phyloP scores from a whole-genome alignment of 192 early-diverging fungal genomes.

The Lobosporangium transversale region DNA sequence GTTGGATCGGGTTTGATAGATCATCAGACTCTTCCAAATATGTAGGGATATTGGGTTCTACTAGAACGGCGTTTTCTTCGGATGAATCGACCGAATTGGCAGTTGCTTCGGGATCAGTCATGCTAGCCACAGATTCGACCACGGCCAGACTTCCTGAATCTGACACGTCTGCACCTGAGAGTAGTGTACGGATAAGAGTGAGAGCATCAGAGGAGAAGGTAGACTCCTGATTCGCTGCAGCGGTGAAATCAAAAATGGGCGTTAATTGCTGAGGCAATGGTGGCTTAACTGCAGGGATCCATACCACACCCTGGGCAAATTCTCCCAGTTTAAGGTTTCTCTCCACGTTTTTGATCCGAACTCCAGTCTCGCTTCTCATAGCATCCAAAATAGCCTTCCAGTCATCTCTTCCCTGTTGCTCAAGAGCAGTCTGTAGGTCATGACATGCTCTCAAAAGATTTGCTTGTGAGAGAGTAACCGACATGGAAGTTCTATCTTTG shows the following conservation, averaged over 20 bases:
- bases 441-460: conserved; percentile 35
- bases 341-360: conserved; percentile 48
- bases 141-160: not conserved
- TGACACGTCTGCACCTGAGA: not conserved
- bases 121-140: not conserved
- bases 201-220: conserved; percentile 15
- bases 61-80: conserved; percentile 6
- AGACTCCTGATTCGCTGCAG: not conserved
- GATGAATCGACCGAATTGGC: not conserved
- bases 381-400: conserved; percentile 44
- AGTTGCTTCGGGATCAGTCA: no score
- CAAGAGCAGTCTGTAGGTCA: conserved; percentile 13
- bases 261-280: not conserved
- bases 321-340: conserved; percentile 42
- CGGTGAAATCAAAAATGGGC: conserved; percentile 3
- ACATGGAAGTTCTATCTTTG: conserved; percentile 45
- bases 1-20: not conserved
- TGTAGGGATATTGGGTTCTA: conserved; percentile 1
- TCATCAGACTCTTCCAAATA: not conserved
- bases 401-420: conserved; percentile 25
- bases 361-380: conserved; percentile 43
- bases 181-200: conserved; percentile 22
- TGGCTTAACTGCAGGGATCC: conserved; percentile 38
- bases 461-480: conserved; percentile 37
- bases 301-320: conserved; percentile 40